Evolutionary conservation across 2,329 filamentous ascomycete species (phyloP).

Genomic region (Myrmaecium sp.): DNA sequence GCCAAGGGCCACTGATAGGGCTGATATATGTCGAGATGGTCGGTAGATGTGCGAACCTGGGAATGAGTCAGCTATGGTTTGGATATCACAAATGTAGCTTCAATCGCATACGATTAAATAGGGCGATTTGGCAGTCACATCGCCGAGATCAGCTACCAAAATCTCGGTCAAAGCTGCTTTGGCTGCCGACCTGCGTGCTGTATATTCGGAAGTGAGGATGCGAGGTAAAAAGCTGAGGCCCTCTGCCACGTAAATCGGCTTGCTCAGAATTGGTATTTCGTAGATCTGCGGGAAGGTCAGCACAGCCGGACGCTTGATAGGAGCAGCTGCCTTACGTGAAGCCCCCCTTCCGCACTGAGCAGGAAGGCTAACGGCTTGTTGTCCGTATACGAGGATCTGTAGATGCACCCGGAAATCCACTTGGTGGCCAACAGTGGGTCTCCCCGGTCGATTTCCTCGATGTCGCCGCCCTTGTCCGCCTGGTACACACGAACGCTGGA

Average conservation of each 20-base stretch:
- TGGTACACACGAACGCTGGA: slow-evolving; percentile 62
- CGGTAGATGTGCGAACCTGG: slow-evolving; percentile 77
- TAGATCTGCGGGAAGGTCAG: slow-evolving; percentile 42
- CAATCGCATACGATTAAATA: slow-evolving; percentile 75
- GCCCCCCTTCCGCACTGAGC: slow-evolving; percentile 54
- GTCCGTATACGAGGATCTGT: slow-evolving; percentile 40
- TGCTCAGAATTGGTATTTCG: slow-evolving; percentile 53
- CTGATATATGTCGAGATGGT: slow-evolving; percentile 45
- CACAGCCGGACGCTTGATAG: neutral
- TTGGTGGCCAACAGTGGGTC: slow-evolving; percentile 44
- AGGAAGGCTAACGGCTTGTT: slow-evolving; percentile 57
- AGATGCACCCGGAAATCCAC: slow-evolving; percentile 74
- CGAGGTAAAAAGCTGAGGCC: slow-evolving; percentile 64
- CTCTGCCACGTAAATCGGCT: slow-evolving; percentile 57
- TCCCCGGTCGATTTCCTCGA: slow-evolving; percentile 61
- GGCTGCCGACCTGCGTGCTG: slow-evolving; percentile 50
- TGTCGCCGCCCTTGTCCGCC: slow-evolving; percentile 64
- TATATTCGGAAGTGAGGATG: slow-evolving; percentile 54
- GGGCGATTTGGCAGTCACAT: slow-evolving; percentile 50
- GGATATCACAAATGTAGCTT: too few species aligned
- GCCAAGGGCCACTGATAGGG: slow-evolving; percentile 27
- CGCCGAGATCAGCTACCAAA: slow-evolving; percentile 70
- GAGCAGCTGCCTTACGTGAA: slow-evolving; percentile 45
- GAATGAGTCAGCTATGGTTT: slow-evolving; percentile 5
- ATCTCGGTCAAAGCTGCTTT: slow-evolving; percentile 66